phyloP scores from a whole-genome alignment of 345 rosid species.

The Eucalyptus pauciflora region DNA sequence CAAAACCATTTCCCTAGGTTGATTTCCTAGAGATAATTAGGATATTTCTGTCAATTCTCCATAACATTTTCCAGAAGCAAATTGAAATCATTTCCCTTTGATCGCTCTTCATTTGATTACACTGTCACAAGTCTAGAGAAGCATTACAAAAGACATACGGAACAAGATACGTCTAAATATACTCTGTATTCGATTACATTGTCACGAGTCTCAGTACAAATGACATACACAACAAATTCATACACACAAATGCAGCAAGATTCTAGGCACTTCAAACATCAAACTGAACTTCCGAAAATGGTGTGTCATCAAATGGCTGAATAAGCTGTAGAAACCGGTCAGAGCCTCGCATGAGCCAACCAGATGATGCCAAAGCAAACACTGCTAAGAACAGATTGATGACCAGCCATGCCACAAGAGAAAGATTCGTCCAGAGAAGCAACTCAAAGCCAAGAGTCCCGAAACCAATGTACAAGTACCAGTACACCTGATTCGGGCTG shows the following conservation, averaged over 20 bases:
- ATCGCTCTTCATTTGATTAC: not conserved
- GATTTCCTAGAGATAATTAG: not conserved
- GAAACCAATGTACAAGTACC: not conserved
- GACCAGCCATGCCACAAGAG: not conserved
- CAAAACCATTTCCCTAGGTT: conserved; percentile 21
- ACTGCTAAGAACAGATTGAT: not conserved
- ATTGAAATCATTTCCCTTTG: conserved; percentile 31
- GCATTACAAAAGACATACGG: not conserved
- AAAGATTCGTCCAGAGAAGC: not conserved
- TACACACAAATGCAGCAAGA: not conserved
- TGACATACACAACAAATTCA: not conserved
- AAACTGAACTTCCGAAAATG: not conserved
- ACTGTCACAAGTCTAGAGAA: not conserved
- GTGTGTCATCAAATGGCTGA: not conserved
- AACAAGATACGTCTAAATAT: conserved; percentile 34
- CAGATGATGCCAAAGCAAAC: not conserved
- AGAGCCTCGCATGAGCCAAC: not conserved
- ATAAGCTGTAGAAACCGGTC: not conserved
- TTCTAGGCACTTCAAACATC: not conserved
- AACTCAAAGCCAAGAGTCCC: not conserved
- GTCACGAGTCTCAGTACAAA: not conserved
- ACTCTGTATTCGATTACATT: no score
- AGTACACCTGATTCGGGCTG: rapidly evolving
- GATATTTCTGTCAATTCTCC: not conserved
- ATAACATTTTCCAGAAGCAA: conserved; percentile 45